Conservation (phyloP, 2,329 filamentous ascomycete genomes). For the Huntiella decipiens region DNA sequence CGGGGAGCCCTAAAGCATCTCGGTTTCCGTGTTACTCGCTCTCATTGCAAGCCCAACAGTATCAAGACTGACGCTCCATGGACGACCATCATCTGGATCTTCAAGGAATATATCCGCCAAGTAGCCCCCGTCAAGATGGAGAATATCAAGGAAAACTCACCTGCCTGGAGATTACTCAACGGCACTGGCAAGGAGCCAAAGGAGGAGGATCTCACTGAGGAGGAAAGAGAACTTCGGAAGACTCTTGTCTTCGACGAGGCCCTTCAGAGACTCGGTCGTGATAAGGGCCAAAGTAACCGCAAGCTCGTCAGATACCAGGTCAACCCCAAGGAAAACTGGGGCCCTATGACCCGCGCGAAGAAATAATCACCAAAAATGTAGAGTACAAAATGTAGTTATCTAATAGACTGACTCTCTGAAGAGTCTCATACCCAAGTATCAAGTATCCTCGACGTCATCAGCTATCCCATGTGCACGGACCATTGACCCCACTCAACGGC, state of each 20-base stretch:
- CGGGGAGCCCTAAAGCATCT: slow-evolving; percentile 64
- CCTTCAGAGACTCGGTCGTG: slow-evolving; percentile 53
- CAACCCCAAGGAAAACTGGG: slow-evolving; percentile 88
- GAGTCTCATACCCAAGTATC: background rate
- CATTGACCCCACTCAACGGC: too few relatives aligned
- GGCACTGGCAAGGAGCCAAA: slow-evolving; percentile 13
- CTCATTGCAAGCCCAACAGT: slow-evolving; percentile 74
- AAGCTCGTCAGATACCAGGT: slow-evolving; percentile 71
- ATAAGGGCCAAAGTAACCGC: slow-evolving; percentile 37
- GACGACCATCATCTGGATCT: slow-evolving; percentile 76
- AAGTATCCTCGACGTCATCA: background rate
- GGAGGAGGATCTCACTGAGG: slow-evolving; percentile 12
- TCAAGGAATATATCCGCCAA: slow-evolving; percentile 79
- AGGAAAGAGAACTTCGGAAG: slow-evolving; percentile 31
- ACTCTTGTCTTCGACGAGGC: slow-evolving; percentile 55
- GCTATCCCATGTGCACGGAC: too few relatives aligned
- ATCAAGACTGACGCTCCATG: slow-evolving; percentile 91
- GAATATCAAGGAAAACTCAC: slow-evolving; percentile 47
- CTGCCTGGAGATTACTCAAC: slow-evolving; percentile 50
- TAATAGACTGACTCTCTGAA: background rate
- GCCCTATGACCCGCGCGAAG: slow-evolving; percentile 47
- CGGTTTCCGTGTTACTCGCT: slow-evolving; percentile 68
- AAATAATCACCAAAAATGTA: slow-evolving; percentile 17
- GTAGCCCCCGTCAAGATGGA: slow-evolving; percentile 58
- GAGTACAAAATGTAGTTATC: background rate